These are phyloP conservation scores for Penicillium sp. DNA, from an alignment of 2,329 filamentous ascomycete genomes.

Conservation along the genomic window DNA sequence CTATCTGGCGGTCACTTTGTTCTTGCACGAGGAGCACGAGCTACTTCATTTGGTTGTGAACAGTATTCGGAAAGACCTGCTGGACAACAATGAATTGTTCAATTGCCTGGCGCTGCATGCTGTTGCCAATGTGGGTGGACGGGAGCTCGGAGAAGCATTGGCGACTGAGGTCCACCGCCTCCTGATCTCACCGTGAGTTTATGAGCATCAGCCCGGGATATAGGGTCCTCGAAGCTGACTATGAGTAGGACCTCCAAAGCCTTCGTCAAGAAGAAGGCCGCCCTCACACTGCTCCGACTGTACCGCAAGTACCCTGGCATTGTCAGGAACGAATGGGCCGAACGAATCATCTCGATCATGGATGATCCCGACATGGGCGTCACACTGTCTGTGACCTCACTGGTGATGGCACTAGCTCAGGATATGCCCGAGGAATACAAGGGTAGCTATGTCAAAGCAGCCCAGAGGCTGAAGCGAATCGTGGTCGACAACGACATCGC, in stretches of 20 bases:
- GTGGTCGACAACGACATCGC: slow-evolving; percentile 88
- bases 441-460: slow-evolving; percentile 91
- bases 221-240: slow-evolving; percentile 4
- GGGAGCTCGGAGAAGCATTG: slow-evolving; percentile 95
- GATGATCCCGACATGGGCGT: slow-evolving; percentile 94
- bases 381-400: slow-evolving; percentile 89
- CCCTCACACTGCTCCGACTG: slow-evolving; percentile 84
- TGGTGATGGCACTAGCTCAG: slow-evolving; percentile 92
- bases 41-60: slow-evolving; percentile 95
- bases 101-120: slow-evolving; percentile 96
- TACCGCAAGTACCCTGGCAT: slow-evolving; percentile 95
- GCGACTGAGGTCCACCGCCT: slow-evolving; percentile 90
- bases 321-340: slow-evolving; percentile 94
- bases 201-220: slow-evolving; percentile 41
- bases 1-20: slow-evolving; percentile 94
- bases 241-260: slow-evolving; percentile 76
- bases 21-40: slow-evolving; percentile 96
- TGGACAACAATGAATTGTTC: slow-evolving; percentile 95
- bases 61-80: slow-evolving; percentile 93
- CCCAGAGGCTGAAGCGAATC: slow-evolving; percentile 83
- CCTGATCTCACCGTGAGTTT: slow-evolving; percentile 84
- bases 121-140: slow-evolving; percentile 94
- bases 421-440: slow-evolving; percentile 94
- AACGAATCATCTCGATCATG: slow-evolving; percentile 98
- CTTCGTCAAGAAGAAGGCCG: slow-evolving; percentile 99